Conservation (phyloP, 768 basidiomycete species). For the Xerocomellus amylosporus region DNA sequence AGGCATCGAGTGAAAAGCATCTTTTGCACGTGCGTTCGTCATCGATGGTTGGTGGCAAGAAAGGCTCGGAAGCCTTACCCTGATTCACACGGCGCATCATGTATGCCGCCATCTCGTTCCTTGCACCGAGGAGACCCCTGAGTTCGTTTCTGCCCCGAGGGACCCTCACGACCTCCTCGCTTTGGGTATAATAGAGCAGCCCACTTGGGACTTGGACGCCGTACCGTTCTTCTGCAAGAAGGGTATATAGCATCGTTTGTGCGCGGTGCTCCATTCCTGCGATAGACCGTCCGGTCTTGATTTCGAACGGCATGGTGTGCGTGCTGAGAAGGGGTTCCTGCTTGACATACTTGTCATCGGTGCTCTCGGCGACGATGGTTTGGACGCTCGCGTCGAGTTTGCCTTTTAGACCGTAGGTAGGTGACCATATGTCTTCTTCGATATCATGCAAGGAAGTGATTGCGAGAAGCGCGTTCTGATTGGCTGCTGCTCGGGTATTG, state of each 20-base stretch:
- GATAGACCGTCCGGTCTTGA: conserved; percentile 86
- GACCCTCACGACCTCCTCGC: conserved; percentile 81
- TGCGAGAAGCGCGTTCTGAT: conserved; percentile 58
- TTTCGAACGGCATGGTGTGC: conserved; percentile 75
- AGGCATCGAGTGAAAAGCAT: conserved; percentile 82
- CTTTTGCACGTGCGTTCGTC: conserved; percentile 71
- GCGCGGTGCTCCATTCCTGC: conserved; percentile 91
- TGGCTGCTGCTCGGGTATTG: conserved; percentile 56
- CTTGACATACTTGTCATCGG: conserved; percentile 18
- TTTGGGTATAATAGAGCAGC: conserved; percentile 91
- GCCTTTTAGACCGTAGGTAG: conserved; percentile 91
- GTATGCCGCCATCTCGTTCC: conserved; percentile 84
- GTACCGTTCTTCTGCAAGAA: conserved; percentile 90
- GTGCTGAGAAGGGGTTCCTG: conserved; percentile 20
- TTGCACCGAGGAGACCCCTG: conserved; percentile 69
- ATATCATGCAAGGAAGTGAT: conserved; percentile 77
- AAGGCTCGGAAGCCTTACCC: conserved; percentile 41
- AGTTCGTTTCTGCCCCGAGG: conserved; percentile 80
- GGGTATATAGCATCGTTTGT: conserved; percentile 95
- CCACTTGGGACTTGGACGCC: conserved; percentile 77
- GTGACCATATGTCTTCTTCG: conserved; percentile 98
- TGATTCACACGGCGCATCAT: conserved; percentile 52
- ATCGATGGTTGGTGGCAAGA: conserved; percentile 87
- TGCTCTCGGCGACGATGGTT: conserved; percentile 54
- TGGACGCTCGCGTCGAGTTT: conserved; percentile 91